Evolutionary conservation across 805 yeast genomes (phyloP), one percentile per base, ranked within the genome.

Genomic region (Lipomyces yamadae): DNA sequence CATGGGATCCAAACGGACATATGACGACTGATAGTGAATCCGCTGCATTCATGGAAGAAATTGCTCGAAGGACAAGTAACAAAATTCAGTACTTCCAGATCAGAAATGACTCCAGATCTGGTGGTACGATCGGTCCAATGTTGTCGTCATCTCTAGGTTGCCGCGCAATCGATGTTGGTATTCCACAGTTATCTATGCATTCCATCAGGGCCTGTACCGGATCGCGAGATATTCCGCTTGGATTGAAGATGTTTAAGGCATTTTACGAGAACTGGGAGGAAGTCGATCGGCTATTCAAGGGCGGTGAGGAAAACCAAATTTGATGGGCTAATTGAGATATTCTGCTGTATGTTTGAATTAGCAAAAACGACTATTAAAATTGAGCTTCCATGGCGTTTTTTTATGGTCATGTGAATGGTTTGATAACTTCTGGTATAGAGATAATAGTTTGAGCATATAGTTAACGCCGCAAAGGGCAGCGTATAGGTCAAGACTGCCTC

Each of bases 121-220:
- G 97, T 34, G 95, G 96, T 53, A 90, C 96, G 35, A 89, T 91
- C 75, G 97, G 97, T 0, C 96, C 87, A 76, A 73, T 80, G 65
- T 72, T 80, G 15, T 72, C 79, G 2, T 66, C 79, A 2, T 61
- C 70, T 29, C 77, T 77, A 71, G 85, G 85, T 3, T 70, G 77
- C 60, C 72, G 78, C 35, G 68, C 77, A 73, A 82, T 89, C 64
- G 96, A 90, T 74, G 78, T 90, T 67, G 96, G 96, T 65, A 88
- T 90, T 72, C 87, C 95, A 1, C 94, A 90, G 77, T 81, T 89
- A 73, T 85, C 92, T 2, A 90, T 90, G 96, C 96, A 90, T 77
- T 87, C 92, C 60, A 89, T 90, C 71, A 82, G 96, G 74, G 95
- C 94, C 37, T 84, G 91, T 29, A 83, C 89, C 45, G 96, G 96